A percentile compares a stretch with the other conserved stretches of the same genome.
Evolutionary conservation across 2,329 filamentous ascomycete species (phyloP).

Genomic region (Cladosporium sp.): DNA sequence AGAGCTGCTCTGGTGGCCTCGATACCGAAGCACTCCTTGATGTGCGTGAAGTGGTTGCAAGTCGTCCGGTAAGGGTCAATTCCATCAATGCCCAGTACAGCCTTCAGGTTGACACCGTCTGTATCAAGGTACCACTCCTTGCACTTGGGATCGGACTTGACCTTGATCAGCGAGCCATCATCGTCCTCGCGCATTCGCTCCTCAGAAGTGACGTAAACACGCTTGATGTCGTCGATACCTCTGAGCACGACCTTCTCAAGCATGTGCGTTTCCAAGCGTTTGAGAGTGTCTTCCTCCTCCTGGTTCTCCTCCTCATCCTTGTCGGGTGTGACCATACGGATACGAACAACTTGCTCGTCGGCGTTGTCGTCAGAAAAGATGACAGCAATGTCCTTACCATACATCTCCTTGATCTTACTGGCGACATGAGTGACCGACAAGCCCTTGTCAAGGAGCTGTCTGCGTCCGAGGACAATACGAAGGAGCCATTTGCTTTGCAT

Average conservation of each 20-base stretch:
- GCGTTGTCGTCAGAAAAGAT: conserved; percentile 99
- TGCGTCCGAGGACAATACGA: conserved; percentile 87
- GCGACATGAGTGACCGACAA: conserved; percentile 91
- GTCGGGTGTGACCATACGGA: conserved; percentile 55
- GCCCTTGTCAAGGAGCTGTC: conserved; percentile 93
- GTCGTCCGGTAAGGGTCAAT: conserved; percentile 85
- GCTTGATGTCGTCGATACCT: conserved; percentile 83
- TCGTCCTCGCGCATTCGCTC: conserved; percentile 64
- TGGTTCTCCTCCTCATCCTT: conserved; percentile 70
- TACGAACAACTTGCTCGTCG: conserved; percentile 89
- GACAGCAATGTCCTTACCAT: conserved; percentile 79
- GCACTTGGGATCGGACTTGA: conserved; percentile 72
- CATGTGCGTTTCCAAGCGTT: conserved; percentile 86
- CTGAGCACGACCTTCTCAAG: conserved; percentile 88
- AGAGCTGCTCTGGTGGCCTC: conserved; percentile 87
- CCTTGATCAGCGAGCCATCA: conserved; percentile 72
- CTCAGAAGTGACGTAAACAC: conserved; percentile 89
- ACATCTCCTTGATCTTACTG: conserved; percentile 83
- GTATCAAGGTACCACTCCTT: conserved; percentile 97
- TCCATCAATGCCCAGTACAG: conserved; percentile 81
- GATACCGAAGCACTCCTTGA: conserved; percentile 93
- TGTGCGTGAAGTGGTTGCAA: conserved; percentile 93
- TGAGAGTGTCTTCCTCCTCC: conserved; percentile 87
- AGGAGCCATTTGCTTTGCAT: conserved; percentile 91
- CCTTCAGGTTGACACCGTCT: conserved; percentile 80